A percentile compares a stretch with the other conserved stretches of the same genome.
phyloP scores from a whole-genome alignment of 768 basidiomycete genomes.

The Pilatotrama ljubarskyi region DNA sequence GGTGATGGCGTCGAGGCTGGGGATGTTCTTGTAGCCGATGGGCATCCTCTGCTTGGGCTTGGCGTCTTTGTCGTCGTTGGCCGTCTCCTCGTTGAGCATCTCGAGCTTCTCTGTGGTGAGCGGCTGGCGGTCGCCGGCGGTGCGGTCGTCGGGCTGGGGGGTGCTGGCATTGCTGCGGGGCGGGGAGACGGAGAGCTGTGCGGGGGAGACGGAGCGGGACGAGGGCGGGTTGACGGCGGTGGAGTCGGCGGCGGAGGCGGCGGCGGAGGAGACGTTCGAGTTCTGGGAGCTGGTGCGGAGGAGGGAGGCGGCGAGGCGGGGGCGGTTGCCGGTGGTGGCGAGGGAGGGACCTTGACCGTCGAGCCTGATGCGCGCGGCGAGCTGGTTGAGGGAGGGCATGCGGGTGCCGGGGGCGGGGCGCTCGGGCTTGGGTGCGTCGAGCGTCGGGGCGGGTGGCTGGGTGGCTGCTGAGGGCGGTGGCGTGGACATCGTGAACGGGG shows the following conservation, averaged over 20 bases:
- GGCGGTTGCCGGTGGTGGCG: slow-evolving; percentile 46
- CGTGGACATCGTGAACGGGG: slow-evolving; percentile 10
- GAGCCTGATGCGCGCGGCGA: slow-evolving; percentile 73
- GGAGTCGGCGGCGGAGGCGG: slow-evolving; percentile 53
- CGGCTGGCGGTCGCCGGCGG: slow-evolving; percentile 48
- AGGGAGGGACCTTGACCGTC: slow-evolving; percentile 37
- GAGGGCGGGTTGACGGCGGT: slow-evolving; percentile 64
- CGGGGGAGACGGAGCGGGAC: slow-evolving; percentile 70
- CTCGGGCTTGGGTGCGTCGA: slow-evolving; percentile 41
- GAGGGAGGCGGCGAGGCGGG: slow-evolving; percentile 72
- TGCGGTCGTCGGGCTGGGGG: slow-evolving; percentile 33
- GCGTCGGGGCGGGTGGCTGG: slow-evolving; percentile 17
- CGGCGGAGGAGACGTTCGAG: slow-evolving; percentile 42
- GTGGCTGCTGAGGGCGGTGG: slow-evolving; percentile 1
- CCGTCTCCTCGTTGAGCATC: slow-evolving; percentile 59
- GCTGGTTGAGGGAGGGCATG: slow-evolving; percentile 76
- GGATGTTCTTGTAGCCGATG: slow-evolving; percentile 86
- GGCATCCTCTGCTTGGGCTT: slow-evolving; percentile 43
- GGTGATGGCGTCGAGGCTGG: slow-evolving; percentile 82
- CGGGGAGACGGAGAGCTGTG: slow-evolving; percentile 47
- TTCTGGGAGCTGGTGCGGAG: slow-evolving; percentile 61
- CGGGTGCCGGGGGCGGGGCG: slow-evolving; percentile 39
- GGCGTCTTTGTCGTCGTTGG: slow-evolving; percentile 22
- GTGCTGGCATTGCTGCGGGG: slow-evolving; percentile 45
- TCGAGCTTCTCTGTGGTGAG: slow-evolving; percentile 69